A percentile compares a stretch with the other conserved stretches of the same genome.
Conservation (phyloP, 192 early-diverging fungal species). For the Entomortierella parvispora region DNA sequence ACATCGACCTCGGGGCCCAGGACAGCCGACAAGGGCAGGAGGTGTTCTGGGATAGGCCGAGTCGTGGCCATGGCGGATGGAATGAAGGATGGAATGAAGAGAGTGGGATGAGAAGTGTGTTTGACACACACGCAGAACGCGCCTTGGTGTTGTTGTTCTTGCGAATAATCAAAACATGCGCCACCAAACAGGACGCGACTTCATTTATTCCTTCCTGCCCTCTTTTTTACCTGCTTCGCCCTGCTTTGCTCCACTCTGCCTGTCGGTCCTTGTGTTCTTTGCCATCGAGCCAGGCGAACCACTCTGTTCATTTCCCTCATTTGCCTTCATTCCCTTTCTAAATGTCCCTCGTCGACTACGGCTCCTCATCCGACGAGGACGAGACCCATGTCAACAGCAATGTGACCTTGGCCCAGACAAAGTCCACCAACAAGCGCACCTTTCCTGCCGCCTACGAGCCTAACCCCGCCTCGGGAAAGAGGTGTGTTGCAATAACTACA, state of each 20-base stretch:
- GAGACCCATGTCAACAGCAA: neutral
- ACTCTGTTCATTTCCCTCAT: neutral
- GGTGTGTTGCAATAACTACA: too few relatives aligned
- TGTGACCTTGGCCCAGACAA: too few relatives aligned
- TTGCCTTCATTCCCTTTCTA: neutral
- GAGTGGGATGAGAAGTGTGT: neutral
- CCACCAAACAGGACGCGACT: constrained; percentile 42
- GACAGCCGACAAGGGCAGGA: constrained; percentile 27
- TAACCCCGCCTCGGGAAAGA: too few relatives aligned
- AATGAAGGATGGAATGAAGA: neutral
- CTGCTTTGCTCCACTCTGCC: neutral
- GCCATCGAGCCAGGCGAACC: neutral
- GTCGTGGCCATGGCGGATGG: constrained; percentile 12
- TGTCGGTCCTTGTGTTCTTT: neutral
- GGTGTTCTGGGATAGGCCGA: constrained; percentile 28
- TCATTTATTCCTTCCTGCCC: too few relatives aligned
- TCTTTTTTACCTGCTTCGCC: too few relatives aligned
- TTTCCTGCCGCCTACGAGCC: too few relatives aligned
- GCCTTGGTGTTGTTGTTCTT: neutral
- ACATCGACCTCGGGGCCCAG: constrained; percentile 47
- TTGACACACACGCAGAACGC: neutral
- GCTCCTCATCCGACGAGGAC: constrained; percentile 36
- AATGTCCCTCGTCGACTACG: constrained; percentile 44
- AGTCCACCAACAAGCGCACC: too few relatives aligned
- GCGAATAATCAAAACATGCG: constrained; percentile 23